Conservation (phyloP, 2,329 filamentous ascomycete species). For the Aspergillaceae sp. region DNA sequence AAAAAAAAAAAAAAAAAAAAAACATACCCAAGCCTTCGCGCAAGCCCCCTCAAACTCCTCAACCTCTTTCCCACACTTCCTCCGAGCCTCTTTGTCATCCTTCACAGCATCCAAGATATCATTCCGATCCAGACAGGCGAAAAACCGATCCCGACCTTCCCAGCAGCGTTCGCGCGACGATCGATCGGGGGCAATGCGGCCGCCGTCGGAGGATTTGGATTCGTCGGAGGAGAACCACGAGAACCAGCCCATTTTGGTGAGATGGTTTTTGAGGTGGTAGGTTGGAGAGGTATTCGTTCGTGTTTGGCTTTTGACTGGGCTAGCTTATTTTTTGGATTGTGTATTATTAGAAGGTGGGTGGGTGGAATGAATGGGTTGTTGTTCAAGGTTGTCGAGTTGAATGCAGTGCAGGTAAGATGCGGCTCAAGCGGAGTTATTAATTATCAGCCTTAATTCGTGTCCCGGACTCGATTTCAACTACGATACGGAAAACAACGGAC, state of each 20-base stretch:
- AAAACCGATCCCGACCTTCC: constrained; percentile 81
- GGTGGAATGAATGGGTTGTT: too few species aligned
- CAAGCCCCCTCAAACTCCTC: constrained; percentile 74
- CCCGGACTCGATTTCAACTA: too few species aligned
- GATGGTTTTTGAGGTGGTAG: not conserved
- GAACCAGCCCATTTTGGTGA: constrained; percentile 45
- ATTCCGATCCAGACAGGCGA: constrained; percentile 74
- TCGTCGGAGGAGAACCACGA: constrained; percentile 39
- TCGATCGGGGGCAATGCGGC: constrained; percentile 73
- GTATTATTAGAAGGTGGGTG: too few species aligned
- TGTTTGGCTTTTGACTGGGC: not conserved
- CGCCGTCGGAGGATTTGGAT: constrained; percentile 44
- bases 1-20: not conserved
- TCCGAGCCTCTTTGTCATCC: constrained; percentile 48
- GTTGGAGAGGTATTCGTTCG: not conserved
- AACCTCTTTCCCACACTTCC: constrained; percentile 53
- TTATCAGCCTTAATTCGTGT: too few species aligned
- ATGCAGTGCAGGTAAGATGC: too few species aligned
- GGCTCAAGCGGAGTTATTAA: too few species aligned
- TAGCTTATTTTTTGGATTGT: too few species aligned
- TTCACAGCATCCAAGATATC: constrained; percentile 67
- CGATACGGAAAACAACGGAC: too few species aligned
- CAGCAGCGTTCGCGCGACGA: constrained; percentile 77
- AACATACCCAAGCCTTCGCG: constrained; percentile 77
- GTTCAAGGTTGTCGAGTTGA: too few species aligned